A percentile compares a stretch with the other conserved stretches of the same genome.
These are phyloP conservation scores for Paramecium pentaurelia DNA, from an alignment of 73 alveolate species.

Conservation along the genomic window DNA sequence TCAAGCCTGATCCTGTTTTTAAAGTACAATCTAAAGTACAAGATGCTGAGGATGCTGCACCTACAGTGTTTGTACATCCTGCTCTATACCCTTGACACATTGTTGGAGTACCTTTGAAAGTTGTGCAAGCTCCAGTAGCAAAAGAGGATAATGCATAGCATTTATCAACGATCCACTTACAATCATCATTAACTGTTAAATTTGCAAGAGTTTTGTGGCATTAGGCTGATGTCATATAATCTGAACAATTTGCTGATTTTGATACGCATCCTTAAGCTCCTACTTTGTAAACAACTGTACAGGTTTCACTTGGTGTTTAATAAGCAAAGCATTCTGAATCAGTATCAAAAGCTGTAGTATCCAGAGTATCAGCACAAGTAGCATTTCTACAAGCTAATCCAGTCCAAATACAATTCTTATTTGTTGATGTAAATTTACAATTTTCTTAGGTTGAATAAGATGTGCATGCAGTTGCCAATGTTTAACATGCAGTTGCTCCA, in stretches of 20 bases:
- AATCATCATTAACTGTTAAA: neutral
- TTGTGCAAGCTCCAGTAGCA: neutral
- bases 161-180: neutral
- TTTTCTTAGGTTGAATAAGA: neutral
- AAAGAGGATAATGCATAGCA: neutral
- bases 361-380: neutral
- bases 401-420: slow-evolving; percentile 1
- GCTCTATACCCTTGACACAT: neutral
- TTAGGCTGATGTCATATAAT: neutral
- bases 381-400: neutral
- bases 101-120: neutral
- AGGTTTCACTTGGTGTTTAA: neutral
- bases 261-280: neutral
- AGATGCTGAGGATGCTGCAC: neutral
- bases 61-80: neutral
- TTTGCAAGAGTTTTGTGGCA: neutral
- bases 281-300: neutral
- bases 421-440: neutral
- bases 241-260: neutral
- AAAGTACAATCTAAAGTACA: neutral
- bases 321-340: neutral
- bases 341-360: neutral
- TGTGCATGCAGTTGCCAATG: neutral
- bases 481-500: neutral
- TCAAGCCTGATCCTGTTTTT: neutral